Conservation (phyloP, 1,284 basidiomycete genomes). For the Pyrrhoderma noxium region DNA sequence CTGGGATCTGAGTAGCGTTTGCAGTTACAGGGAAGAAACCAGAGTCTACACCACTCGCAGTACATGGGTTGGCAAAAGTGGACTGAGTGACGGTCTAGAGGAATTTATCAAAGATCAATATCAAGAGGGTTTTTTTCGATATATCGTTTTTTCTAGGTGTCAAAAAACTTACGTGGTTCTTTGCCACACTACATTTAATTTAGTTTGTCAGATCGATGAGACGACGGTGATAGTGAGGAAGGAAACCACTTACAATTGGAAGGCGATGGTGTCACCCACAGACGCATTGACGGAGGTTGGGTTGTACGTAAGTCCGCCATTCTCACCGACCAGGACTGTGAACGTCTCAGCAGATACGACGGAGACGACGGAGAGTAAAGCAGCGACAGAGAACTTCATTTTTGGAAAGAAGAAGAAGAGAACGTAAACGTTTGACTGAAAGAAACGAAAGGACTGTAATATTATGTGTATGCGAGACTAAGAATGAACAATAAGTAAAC, state of each 20-base stretch:
- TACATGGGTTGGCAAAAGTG: conserved; percentile 43
- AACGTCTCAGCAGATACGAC: conserved; percentile 32
- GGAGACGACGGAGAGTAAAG: conserved; percentile 35
- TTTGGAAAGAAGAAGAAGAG: not conserved
- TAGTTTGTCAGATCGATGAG: conserved; percentile 10
- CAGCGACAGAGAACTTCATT: conserved; percentile 40
- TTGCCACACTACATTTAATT: conserved; percentile 23
- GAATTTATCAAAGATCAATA: not conserved
- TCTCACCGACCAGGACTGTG: conserved; percentile 42
- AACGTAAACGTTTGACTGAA: not conserved
- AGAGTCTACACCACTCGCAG: conserved; percentile 36
- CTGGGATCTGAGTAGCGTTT: conserved; percentile 26
- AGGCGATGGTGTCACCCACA: conserved; percentile 45
- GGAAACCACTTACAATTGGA: conserved; percentile 39
- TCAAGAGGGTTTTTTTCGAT: no score
- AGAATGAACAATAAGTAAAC: not conserved
- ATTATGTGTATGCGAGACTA: conserved; percentile 10
- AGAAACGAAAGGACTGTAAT: not conserved
- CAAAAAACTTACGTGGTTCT: conserved; percentile 33
- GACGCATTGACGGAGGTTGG: conserved; percentile 40
- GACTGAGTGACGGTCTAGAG: conserved; percentile 52
- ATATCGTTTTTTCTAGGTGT: no score
- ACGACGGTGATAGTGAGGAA: no score
- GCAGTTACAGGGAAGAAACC: conserved; percentile 31
- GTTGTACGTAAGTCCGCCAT: conserved; percentile 35